These are phyloP conservation scores for Sporisorium scitamineum DNA, from an alignment of 1,284 basidiomycete species.

Conservation along the genomic window DNA sequence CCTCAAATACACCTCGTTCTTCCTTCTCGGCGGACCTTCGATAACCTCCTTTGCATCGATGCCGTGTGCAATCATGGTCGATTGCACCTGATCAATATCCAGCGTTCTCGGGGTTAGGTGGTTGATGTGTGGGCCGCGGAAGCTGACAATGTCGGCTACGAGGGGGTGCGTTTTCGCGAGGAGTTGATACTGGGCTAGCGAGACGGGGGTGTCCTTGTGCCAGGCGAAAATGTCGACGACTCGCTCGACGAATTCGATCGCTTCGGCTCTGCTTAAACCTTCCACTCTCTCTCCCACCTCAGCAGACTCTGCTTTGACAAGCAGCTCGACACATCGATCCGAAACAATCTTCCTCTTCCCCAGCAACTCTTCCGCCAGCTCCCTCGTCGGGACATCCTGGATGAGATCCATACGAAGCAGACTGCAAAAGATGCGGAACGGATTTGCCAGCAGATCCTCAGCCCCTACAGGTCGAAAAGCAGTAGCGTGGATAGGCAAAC, in stretches of 20 bases:
- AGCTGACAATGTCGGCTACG: conserved; percentile 71
- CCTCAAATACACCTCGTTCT: conserved; percentile 70
- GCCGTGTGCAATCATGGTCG: conserved; percentile 67
- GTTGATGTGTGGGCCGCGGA: conserved; percentile 71
- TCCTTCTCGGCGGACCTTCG: conserved; percentile 69
- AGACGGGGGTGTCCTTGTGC: conserved; percentile 69
- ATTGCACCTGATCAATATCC: conserved; percentile 71
- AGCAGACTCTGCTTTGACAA: conserved; percentile 65
- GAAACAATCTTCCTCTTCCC: conserved; percentile 69
- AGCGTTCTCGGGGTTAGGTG: conserved; percentile 71
- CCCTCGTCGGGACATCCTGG: conserved; percentile 53
- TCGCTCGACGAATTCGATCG: conserved; percentile 65
- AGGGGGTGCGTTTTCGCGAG: conserved; percentile 69
- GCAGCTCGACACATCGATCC: conserved; percentile 59
- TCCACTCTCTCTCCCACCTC: conserved; percentile 30
- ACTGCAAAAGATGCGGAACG: conserved; percentile 71
- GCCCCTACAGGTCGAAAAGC: conserved; percentile 69
- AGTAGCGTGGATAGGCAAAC: conserved; percentile 71
- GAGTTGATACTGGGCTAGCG: conserved; percentile 63
- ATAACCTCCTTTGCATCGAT: conserved; percentile 71
- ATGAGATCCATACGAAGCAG: conserved; percentile 70
- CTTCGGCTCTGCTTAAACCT: conserved; percentile 8
- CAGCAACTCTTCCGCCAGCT: conserved; percentile 63
- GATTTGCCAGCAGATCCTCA: conserved; percentile 68
- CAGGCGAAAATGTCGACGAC: conserved; percentile 71